A percentile compares a stretch with the other conserved stretches of the same genome.
Conservation (phyloP, 1,284 basidiomycete genomes). For the Naganishia albida region DNA sequence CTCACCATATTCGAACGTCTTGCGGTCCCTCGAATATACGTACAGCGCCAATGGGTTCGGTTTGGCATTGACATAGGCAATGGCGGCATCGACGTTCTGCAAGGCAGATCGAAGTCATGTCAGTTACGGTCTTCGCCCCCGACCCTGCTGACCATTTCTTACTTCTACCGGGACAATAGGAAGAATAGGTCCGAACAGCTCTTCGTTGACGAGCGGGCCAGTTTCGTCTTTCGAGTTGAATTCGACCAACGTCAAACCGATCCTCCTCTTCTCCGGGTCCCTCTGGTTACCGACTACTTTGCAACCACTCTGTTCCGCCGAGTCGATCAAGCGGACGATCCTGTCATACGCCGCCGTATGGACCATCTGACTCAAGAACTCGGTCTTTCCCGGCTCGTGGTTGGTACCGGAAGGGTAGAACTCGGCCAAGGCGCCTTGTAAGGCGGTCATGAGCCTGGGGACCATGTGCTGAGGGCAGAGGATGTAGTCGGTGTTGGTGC, state of each 20-base stretch:
- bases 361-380: conserved; percentile 60
- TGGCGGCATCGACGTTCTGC: conserved; percentile 67
- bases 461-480: conserved; percentile 68
- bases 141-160: conserved; percentile 35
- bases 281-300: conserved; percentile 69
- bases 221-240: conserved; percentile 57
- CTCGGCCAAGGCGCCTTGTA: conserved; percentile 59
- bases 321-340: conserved; percentile 64
- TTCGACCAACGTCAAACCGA: conserved; percentile 57
- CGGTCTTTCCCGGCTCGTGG: conserved; percentile 53
- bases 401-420: conserved; percentile 55
- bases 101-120: not conserved
- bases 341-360: conserved; percentile 63
- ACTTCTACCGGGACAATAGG: conserved; percentile 72
- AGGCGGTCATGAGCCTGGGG: conserved; percentile 63
- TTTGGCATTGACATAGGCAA: conserved; percentile 64
- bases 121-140: not conserved
- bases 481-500: conserved; percentile 63
- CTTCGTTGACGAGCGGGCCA: conserved; percentile 74
- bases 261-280: conserved; percentile 58
- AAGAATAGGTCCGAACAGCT: conserved; percentile 71
- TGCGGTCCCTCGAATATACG: conserved; percentile 47
- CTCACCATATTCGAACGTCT: conserved; percentile 46
- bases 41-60: conserved; percentile 50
- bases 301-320: conserved; percentile 63